Conservation (phyloP, 2,329 filamentous ascomycete species). For the Ascochyta clinopodiicola region DNA sequence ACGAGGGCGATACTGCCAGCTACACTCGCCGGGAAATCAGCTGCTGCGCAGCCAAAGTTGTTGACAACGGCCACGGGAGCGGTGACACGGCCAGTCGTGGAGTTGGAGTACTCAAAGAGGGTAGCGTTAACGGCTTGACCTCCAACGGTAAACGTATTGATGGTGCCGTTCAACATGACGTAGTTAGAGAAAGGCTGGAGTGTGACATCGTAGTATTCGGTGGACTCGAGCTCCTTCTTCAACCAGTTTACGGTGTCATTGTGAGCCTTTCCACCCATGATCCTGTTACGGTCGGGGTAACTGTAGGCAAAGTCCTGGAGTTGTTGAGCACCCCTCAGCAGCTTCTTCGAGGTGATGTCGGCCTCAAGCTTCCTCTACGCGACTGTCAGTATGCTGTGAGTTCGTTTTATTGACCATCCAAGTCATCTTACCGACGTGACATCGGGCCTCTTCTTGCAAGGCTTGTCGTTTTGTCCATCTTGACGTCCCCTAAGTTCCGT, state of each 20-base stretch:
- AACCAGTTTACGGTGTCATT: constrained; percentile 51
- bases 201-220: constrained; percentile 48
- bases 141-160: constrained; percentile 29
- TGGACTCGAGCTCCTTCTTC: constrained; percentile 37
- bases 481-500: constrained; percentile 16
- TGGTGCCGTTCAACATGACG: constrained; percentile 30
- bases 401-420: not conserved
- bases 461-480: constrained; percentile 22
- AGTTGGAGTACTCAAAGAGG: constrained; percentile 36
- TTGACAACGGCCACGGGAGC: constrained; percentile 34
- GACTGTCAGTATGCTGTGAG: constrained; percentile 11
- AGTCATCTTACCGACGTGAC: constrained; percentile 30
- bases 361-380: constrained; percentile 36
- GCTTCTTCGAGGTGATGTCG: constrained; percentile 33
- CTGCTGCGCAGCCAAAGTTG: constrained; percentile 43
- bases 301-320: constrained; percentile 50
- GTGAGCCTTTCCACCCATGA: constrained; percentile 48
- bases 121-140: constrained; percentile 19
- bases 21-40: constrained; percentile 68
- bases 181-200: constrained; percentile 37
- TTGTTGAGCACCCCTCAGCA: constrained; percentile 38
- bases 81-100: constrained; percentile 30
- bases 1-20: constrained; percentile 73
- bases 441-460: constrained; percentile 25
- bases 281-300: constrained; percentile 45